phyloP scores from a whole-genome alignment of 306 rosid genomes.

The cucumber (Cucumis sativus) region Cucumber_9930_V3 NC_026660.2:16368001-16368500 shows the following conservation, averaged over 20 bases:
- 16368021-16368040: too few relatives aligned
- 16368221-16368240: conserved; percentile 93
- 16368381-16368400: not conserved
- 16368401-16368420: not conserved
- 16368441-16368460: not conserved
- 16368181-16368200: too few relatives aligned
- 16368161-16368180: too few relatives aligned
- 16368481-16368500: not conserved
- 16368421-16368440: not conserved
- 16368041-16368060: too few relatives aligned
- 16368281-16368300: not conserved
- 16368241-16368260: conserved; percentile 54
- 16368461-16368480: not conserved
- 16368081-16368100: not conserved
- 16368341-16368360: not conserved
- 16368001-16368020: too few relatives aligned
- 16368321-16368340: not conserved
- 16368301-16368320: not conserved
- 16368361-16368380: not conserved
- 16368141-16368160: not conserved
- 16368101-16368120: not conserved
- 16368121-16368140: too few relatives aligned
- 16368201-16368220: not conserved
- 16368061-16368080: not conserved
- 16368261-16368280: not conserved